A percentile compares a stretch with the other conserved stretches of the same genome.
Conservation (phyloP, 2,329 filamentous ascomycete genomes). For the Epichloe gansuensis region DNA sequence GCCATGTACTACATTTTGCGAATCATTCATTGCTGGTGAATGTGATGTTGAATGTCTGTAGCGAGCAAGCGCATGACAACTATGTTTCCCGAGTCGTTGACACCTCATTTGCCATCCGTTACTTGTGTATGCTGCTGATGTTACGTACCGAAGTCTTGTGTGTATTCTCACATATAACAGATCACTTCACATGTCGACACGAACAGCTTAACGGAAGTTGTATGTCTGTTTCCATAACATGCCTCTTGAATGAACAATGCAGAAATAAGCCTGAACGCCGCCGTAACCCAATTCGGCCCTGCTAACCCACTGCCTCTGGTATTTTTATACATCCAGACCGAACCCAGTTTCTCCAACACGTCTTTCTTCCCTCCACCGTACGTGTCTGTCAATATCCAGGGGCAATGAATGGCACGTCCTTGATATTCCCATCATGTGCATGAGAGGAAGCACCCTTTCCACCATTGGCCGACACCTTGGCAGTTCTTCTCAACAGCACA, state of each 20-base stretch:
- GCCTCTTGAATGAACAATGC: constrained; percentile 5
- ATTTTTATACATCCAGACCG: constrained; percentile 24
- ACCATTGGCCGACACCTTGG: background rate
- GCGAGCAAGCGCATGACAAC: too few species aligned
- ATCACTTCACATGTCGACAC: background rate
- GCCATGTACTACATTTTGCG: background rate
- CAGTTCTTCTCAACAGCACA: background rate
- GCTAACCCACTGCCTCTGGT: constrained; percentile 18
- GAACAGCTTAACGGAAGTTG: background rate
- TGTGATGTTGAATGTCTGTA: background rate
- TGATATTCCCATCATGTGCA: background rate
- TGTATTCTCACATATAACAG: too few species aligned
- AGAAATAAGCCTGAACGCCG: constrained; percentile 26
- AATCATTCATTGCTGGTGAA: background rate
- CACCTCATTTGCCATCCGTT: too few species aligned
- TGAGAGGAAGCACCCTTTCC: background rate
- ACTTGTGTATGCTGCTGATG: too few species aligned
- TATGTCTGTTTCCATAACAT: background rate
- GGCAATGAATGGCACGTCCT: too few species aligned
- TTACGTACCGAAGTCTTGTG: too few species aligned
- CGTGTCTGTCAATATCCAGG: background rate
- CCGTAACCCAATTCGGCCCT: constrained; percentile 20
- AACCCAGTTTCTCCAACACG: constrained; percentile 2
- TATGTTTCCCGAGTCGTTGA: too few species aligned
- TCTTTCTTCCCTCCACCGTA: background rate